phyloP scores from a whole-genome alignment of 2,329 filamentous ascomycete species.

The Verticillium nonalfalfae region DNA sequence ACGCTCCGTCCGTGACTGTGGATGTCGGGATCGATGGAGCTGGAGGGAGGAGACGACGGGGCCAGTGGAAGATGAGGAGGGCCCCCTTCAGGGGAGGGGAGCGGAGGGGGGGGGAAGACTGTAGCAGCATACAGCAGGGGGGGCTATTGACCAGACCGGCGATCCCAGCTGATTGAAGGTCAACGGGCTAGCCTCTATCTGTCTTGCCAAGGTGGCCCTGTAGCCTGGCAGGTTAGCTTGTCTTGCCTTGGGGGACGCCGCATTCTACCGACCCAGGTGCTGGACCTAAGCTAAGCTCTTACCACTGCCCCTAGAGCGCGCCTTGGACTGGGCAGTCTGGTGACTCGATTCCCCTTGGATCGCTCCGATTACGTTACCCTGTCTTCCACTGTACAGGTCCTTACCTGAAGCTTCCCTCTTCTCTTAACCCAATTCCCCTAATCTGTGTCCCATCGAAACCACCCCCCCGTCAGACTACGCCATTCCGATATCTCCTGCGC shows the following conservation, averaged over 20 bases:
- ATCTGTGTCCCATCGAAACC: not conserved
- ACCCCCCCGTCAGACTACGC: not conserved
- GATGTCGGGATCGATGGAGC: not conserved
- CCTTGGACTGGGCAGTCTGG: no score
- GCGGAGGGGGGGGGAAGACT: not conserved
- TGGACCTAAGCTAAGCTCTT: no score
- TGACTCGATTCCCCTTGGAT: not conserved
- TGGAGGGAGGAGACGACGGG: not conserved
- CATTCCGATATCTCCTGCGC: not conserved
- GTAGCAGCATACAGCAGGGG: not conserved
- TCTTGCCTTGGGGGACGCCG: not conserved
- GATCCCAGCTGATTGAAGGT: not conserved
- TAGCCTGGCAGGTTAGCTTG: not conserved
- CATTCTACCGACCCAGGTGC: not conserved
- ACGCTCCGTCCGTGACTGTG: not conserved
- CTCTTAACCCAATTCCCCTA: not conserved
- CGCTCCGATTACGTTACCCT: not conserved
- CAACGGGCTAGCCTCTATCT: not conserved
- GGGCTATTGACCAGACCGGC: not conserved
- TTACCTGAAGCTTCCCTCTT: not conserved
- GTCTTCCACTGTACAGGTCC: not conserved
- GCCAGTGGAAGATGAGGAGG: not conserved
- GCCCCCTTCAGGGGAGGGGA: not conserved
- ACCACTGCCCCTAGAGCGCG: no score
- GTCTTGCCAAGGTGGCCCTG: not conserved